Base-by-base conservation (phyloP, 768 basidiomycete genomes). In the Rhodotorula kratochvilovae region DNA sequence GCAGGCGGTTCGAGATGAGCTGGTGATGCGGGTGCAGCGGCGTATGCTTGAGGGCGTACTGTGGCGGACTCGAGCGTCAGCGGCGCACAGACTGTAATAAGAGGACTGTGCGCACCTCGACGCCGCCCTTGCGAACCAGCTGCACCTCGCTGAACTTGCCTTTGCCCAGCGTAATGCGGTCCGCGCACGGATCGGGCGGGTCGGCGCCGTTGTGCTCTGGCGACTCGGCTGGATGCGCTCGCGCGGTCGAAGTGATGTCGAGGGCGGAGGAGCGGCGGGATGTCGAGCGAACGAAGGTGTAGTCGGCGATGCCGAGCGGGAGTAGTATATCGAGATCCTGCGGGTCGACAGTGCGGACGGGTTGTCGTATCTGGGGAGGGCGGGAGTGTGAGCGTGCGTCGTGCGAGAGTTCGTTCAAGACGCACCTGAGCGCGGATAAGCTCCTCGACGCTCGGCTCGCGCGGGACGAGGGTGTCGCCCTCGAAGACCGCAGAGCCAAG, bases 11-110 rank as follows among this genome's bases (percentile, higher is more conserved):
- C 11, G 82, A 80, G 59, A 83, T 83, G n/a, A 83, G 76, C 13
- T 82, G 82, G 75, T 83, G 83, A 67, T 83, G 83, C 0, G 81
- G 81, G 66, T 81, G 78, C 8, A 83, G 72, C 1, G 82, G 81
- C 2, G 83, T 83, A 66, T 82, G 81, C 72, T 83, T 83, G 68
- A 83, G 75, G 3, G 82, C 83, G 71, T 79, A 81, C 82, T 83
- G 76, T 31, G 39, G 39, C 16, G 27, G 2, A 29, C 10, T 50
- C 25, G 17, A 56, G 36, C 5, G 19, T 63, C 48, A 60, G 61
- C 48, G 10, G 17, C 10, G 3, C 23, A 23, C 19, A 11, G 23
- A 48, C 5, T 8, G 11, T 12, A 1, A 8, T 11, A 25, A 23
- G 2, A 46, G 45, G 25, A 50, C 3, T 11, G 27, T 11, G 11